phyloP scores from a whole-genome alignment of 495 filamentous ascomycete species.

The Talaromyces stipitatus region DNA sequence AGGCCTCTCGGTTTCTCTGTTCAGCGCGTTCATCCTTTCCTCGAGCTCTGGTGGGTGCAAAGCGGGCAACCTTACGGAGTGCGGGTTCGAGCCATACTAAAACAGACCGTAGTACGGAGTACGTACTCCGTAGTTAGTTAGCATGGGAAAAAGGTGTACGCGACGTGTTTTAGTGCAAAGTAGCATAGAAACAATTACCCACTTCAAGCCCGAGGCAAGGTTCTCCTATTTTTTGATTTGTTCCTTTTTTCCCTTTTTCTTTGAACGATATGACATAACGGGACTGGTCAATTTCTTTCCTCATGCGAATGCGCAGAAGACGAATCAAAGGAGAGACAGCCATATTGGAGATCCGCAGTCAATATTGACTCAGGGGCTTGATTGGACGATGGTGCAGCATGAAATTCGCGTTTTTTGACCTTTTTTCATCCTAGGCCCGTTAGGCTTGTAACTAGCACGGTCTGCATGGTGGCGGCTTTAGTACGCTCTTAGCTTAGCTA shows the following conservation, averaged over 20 bases:
- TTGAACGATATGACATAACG: not conserved
- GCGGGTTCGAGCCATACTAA: not conserved
- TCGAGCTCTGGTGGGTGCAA: slow-evolving; percentile 1
- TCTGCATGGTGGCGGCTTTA: not conserved
- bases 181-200: not conserved
- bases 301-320: not conserved
- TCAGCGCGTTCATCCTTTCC: not conserved
- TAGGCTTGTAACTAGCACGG: not conserved
- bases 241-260: not conserved
- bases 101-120: not conserved
- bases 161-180: not conserved
- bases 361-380: not conserved
- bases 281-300: not conserved
- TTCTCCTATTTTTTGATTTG: not conserved
- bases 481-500: not conserved
- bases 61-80: not conserved
- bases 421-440: not conserved
- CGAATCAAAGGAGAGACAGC: not conserved
- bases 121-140: not conserved
- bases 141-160: not conserved
- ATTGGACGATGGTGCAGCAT: not conserved
- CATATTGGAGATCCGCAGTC: not conserved
- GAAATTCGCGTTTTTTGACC: not conserved
- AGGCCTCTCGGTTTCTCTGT: not conserved
- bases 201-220: not conserved